Evolutionary conservation across 139 green algal genomes (phyloP).

Genomic region (Mesostigma viride): DNA sequence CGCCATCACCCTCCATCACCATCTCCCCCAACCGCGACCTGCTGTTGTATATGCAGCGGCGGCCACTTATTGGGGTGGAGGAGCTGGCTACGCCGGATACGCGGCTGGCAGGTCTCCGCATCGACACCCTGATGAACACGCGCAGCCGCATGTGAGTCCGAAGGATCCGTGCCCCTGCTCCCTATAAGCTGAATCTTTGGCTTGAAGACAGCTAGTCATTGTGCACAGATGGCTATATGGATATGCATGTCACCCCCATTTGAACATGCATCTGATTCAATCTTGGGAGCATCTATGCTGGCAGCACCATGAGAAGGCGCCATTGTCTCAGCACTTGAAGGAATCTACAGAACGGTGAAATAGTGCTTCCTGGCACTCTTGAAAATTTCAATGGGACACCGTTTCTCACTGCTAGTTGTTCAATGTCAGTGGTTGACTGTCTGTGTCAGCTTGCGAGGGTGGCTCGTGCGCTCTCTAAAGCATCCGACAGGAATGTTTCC

Average conservation of each 20-base stretch:
- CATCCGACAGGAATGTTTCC: background rate
- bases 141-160: slow-evolving; percentile 68
- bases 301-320: too few species aligned
- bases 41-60: slow-evolving; percentile 68
- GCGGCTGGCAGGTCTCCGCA: slow-evolving; percentile 83
- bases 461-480: background rate
- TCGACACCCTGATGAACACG: slow-evolving; percentile 69
- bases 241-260: too few species aligned
- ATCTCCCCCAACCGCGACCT: slow-evolving; percentile 76
- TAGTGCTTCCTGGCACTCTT: background rate
- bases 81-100: slow-evolving; percentile 84
- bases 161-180: slow-evolving; percentile 10
- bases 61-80: slow-evolving; percentile 66
- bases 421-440: background rate
- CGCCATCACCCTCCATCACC: slow-evolving; percentile 60
- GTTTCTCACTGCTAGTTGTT: background rate
- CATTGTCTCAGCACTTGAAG: too few species aligned
- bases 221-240: background rate
- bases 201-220: slow-evolving; percentile 12
- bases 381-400: background rate
- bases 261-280: too few species aligned
- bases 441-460: background rate
- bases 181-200: background rate
- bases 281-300: too few species aligned
- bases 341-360: too few species aligned